Base-by-base conservation (phyloP, 1,284 basidiomycete species). In the Fomitopsis pinicola region DNA sequence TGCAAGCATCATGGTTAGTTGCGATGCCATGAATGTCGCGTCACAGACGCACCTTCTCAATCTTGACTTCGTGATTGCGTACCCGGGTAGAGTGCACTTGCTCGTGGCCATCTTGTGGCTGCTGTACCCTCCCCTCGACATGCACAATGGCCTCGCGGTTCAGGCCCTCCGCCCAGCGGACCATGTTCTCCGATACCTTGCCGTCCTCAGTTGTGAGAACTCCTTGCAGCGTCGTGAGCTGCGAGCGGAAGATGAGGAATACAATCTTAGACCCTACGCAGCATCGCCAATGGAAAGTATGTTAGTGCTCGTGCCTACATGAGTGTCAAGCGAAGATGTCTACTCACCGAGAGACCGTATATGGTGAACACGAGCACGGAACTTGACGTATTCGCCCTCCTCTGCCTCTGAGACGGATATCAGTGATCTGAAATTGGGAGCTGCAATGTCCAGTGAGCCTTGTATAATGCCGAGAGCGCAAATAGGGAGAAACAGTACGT, bases 341-440 rank as follows among this genome's bases (percentile, higher is more conserved):
- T 28, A 35, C 72, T 59, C 59, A 79, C 83, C 80, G 66, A 86
- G 80, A 5, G 85, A 80, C 59, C 88, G 79, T 48, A 80, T 78
- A 67, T 85, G 87, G 73, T 88, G 86, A 19, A 89, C 75, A 59
- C 88, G 78, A 3, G 86, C 87, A 56, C 85, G 80, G 71, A 89
- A 80, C 42, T 80, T 67, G 63, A 89, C 81, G 26, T 72, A 72
- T 65, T 85, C 73, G 40, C 85, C 84, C 48, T 82, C 80, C 28
- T 76, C 68, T 62, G 61, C 68, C 33, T 59, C 53, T 2, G 64
- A 63, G 33, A 73, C 62, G 45, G 68, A 61, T 1, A 64, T 62
- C 22, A 75, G 28, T 35, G 64, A 42, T 50, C 66, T 57, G 45
- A 58, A 38, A 33, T 55, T 42, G 30, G 45, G 55, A 10, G 62